Evolutionary conservation across 495 filamentous ascomycete species (phyloP), one percentile per base, ranked within the genome.

Genomic region (Penicillium cosmopolitanum): DNA sequence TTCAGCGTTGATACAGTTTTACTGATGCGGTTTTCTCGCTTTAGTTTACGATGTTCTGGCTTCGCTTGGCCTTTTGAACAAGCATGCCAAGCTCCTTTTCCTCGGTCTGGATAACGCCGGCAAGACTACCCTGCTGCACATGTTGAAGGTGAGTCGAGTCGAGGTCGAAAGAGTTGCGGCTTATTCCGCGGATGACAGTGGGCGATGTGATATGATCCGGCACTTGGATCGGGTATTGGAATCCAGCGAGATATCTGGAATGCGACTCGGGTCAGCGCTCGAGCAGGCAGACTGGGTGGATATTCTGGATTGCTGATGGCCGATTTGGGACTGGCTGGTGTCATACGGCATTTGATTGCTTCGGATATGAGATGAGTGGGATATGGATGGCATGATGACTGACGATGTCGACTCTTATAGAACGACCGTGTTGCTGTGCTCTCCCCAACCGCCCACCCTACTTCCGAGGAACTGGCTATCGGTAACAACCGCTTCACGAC

Each of bases 401-500:
- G 44, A 59, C 50, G 23, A 16, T 42, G 12, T 23, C 38, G 28
- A 10, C 15, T 18, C 42, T n/a, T n/a, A 34, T 53, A 92, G 89
- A 97, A 96, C 75, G 92, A 97, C 79, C 89, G 92, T 71, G 92
- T 97, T 61, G 93, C 94, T 55, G 91, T 96, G 67, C 82, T 97
- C 51, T 89, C 91, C 75, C 95, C 94, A 50, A 96, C 90, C 56
- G 81, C 93, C 50, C 91, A 96, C 80, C 91, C 92, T 1, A 95
- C 95, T 68, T 96, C 92, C 36, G 95, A 98, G 80, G 95, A 97
- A 77, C 87, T 98, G 58, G 89, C 91, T 53, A 97, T 98, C 70
- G 95, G 95, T 64, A 96, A 96, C 73, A 92, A 93, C 71, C 87
- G 90, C 69, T 98, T 98, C 82, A 98, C 92, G 35, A 98, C 95